These are phyloP conservation scores for Drechslerella coelobrocha DNA, from an alignment of 2,329 filamentous ascomycete genomes.

Conservation along the genomic window DNA sequence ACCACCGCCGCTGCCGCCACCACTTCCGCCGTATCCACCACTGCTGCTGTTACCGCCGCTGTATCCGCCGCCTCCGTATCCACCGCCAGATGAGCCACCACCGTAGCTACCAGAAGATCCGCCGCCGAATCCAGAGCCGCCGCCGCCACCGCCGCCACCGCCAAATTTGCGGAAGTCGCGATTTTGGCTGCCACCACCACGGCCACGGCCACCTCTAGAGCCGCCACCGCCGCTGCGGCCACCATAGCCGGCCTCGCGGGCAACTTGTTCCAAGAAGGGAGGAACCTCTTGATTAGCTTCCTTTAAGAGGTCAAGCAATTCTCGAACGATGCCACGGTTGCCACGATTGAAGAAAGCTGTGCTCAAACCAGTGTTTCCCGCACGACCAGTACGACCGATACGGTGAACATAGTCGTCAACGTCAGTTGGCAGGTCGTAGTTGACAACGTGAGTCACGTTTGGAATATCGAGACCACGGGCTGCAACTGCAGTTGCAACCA, in stretches of 20 bases:
- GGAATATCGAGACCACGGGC: slow-evolving; percentile 91
- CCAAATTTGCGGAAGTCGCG: slow-evolving; percentile 89
- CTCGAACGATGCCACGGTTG: slow-evolving; percentile 96
- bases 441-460: slow-evolving; percentile 96
- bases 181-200: slow-evolving; percentile 76
- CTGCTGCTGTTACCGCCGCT: slow-evolving; percentile 60
- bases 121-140: slow-evolving; percentile 60
- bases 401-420: slow-evolving; percentile 99
- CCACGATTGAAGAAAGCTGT: slow-evolving; percentile 99
- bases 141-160: slow-evolving; percentile 64
- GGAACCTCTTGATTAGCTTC: slow-evolving; percentile 98
- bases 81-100: slow-evolving; percentile 60
- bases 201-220: slow-evolving; percentile 59
- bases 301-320: slow-evolving; percentile 96
- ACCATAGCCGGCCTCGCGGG: slow-evolving; percentile 85
- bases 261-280: slow-evolving; percentile 92
- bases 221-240: slow-evolving; percentile 62
- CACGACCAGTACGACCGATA: slow-evolving; percentile 99
- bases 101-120: slow-evolving; percentile 57
- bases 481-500: slow-evolving; percentile 95
- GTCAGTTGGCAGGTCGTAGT: slow-evolving; percentile 98
- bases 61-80: slow-evolving; percentile 58
- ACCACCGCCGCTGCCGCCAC: slow-evolving; percentile 54
- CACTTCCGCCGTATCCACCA: slow-evolving; percentile 57
- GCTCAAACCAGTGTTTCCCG: slow-evolving; percentile 96